Conservation (phyloP, 495 filamentous ascomycete species). For the Podospora comata region DNA sequence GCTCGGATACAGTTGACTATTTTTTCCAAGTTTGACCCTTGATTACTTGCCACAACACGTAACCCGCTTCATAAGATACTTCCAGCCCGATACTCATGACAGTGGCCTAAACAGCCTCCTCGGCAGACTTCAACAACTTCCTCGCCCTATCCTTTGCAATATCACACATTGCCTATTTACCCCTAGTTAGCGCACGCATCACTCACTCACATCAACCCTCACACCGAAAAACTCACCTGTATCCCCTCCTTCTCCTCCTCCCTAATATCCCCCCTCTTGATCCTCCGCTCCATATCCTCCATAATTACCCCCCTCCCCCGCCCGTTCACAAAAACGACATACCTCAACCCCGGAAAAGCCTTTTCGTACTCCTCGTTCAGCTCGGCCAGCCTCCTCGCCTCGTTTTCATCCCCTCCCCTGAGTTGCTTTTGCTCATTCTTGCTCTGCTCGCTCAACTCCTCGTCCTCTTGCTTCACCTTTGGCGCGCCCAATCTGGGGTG, state of each 20-base stretch:
- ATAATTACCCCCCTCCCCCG: slow-evolving; percentile 69
- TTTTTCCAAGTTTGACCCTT: neutral
- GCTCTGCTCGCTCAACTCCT: slow-evolving; percentile 62
- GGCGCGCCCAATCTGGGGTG: slow-evolving; percentile 78
- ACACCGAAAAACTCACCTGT: slow-evolving; percentile 51
- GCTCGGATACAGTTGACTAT: neutral
- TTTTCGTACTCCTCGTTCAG: slow-evolving; percentile 83
- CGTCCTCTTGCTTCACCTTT: slow-evolving; percentile 49
- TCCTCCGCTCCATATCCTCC: slow-evolving; percentile 78
- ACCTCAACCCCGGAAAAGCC: slow-evolving; percentile 77
- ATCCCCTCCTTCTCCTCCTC: slow-evolving; percentile 72
- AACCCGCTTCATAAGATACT: too few species aligned
- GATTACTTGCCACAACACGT: too few species aligned
- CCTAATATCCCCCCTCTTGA: slow-evolving; percentile 62
- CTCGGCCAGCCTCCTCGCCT: slow-evolving; percentile 54
- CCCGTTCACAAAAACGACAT: slow-evolving; percentile 93
- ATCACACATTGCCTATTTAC: slow-evolving; percentile 49
- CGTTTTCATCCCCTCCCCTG: slow-evolving; percentile 41
- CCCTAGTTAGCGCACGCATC: neutral
- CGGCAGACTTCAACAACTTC: slow-evolving; percentile 36
- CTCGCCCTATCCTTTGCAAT: slow-evolving; percentile 46
- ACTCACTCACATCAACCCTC: neutral
- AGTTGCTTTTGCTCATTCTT: slow-evolving; percentile 76
- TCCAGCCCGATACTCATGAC: too few species aligned
- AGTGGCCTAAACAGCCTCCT: slow-evolving; percentile 16